phyloP scores from a whole-genome alignment of 148 eudicot species.

The Persicaria maculosa region DNA sequence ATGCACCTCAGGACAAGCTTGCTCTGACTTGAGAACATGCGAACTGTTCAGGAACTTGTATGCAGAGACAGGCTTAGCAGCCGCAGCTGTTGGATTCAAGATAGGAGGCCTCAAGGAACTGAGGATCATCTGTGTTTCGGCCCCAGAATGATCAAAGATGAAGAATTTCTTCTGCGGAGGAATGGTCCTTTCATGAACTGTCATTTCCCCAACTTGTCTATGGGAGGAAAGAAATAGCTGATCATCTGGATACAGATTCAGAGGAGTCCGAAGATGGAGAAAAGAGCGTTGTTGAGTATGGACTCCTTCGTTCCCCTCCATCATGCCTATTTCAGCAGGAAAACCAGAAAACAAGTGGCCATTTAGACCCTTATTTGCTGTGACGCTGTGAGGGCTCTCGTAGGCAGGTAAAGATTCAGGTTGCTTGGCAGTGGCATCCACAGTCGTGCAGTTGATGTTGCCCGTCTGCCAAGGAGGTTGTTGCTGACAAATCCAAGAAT shows the following conservation, averaged over 20 bases:
- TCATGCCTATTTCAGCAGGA: conserved; percentile 19
- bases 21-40: conserved; percentile 13
- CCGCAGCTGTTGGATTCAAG: conserved; percentile 15
- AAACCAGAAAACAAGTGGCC: conserved; percentile 24
- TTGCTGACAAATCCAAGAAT: conserved; percentile 33
- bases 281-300: not conserved
- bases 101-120: conserved; percentile 26
- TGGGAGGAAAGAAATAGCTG: conserved; percentile 20
- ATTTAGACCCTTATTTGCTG: conserved; percentile 29
- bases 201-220: conserved; percentile 19
- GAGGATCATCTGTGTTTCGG: conserved; percentile 38
- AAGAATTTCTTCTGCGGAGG: conserved; percentile 39
- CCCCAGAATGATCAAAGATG: conserved; percentile 52
- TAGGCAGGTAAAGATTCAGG: conserved; percentile 30
- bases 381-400: conserved; percentile 21
- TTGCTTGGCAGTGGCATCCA: conserved; percentile 27
- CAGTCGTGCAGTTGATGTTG: conserved; percentile 30
- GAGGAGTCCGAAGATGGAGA: conserved; percentile 22
- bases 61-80: conserved; percentile 11
- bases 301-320: not conserved
- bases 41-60: not conserved
- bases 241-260: conserved; percentile 15
- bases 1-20: conserved; percentile 19
- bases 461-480: conserved; percentile 32
- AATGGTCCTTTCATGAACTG: conserved; percentile 19